Base-by-base conservation (phyloP, 768 basidiomycete species). In the Brasilioporus rufonigricans region DNA sequence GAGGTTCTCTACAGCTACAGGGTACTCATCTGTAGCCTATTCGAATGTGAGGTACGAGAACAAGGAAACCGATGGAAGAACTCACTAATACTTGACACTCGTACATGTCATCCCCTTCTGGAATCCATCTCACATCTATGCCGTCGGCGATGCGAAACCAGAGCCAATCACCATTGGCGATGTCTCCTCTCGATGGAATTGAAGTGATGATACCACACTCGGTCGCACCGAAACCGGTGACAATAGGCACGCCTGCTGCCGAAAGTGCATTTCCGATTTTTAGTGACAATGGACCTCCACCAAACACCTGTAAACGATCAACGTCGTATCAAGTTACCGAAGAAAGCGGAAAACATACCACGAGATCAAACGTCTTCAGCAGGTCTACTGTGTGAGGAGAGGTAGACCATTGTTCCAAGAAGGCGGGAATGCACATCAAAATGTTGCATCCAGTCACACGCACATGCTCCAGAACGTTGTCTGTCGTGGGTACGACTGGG, bases 61-160 rank as follows among this genome's bases (percentile, higher is more conserved):
- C 9, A 11, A 7, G 13, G 1, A 16, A 49, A n/a, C 8, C 3
- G 5, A 19, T 39, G 1, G 1, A 32, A 33, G 16, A 0, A 33
- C 57, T 16, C 32, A 77, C 77, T 39, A 75, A 50, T 21, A 73
- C 50, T 12, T 76, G 67, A 14, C 67, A 63, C 54, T 78, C 77
- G 39, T 65, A 77, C 1, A 59, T 64, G 16, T 59, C 62, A 32
- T 69, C 67, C 0, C 62, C 70, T 33, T 73, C 53, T 1, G 72
- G 71, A 2, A 70, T 39, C 61, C 72, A 71, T n/a, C 65, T 57
- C 3, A 65, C 19, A 10, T 57, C 44, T 19, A 71, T 44, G 4
- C 57, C 47, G 40, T 59, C 52, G 1, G 52, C 31, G 24, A 59
- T 19, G 11, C 53, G 58, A 18, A 60, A 0, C 60, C 60, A 61